Evolutionary conservation across 257 asterid species (phyloP).

Genomic region (Sherardia arvensis): DNA sequence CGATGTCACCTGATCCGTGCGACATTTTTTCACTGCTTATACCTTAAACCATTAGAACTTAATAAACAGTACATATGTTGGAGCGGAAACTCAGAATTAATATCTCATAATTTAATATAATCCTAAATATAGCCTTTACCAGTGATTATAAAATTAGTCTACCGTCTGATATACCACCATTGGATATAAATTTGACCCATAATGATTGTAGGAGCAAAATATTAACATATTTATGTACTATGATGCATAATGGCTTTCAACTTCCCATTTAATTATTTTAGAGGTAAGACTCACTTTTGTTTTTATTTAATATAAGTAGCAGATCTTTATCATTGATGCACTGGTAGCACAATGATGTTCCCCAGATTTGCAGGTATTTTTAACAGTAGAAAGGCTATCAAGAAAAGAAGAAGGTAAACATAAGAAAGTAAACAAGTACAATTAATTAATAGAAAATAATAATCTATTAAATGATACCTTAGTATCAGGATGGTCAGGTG

Average conservation of each 20-base stretch:
- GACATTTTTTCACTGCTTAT: neutral
- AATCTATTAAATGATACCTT: slow-evolving; percentile 34
- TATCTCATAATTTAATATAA: no score
- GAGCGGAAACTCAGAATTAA: neutral
- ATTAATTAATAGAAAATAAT: neutral
- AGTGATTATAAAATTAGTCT: neutral
- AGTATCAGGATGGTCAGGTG: slow-evolving; percentile 98
- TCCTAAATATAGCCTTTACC: neutral
- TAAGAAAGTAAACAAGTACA: neutral
- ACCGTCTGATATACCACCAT: no score
- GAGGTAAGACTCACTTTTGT: neutral
- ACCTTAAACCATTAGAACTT: neutral
- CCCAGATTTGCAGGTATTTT: neutral
- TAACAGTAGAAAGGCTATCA: neutral
- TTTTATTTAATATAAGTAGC: neutral
- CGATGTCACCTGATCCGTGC: neutral
- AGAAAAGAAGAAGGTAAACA: neutral
- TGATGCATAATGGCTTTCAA: neutral
- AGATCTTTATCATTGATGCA: neutral
- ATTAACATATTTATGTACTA: neutral
- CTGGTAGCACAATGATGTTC: neutral
- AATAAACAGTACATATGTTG: neutral
- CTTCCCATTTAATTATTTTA: neutral
- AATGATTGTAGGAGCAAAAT: neutral
- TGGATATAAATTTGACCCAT: neutral